Evolutionary conservation across 129 eudicot genomes (phyloP).

Genomic region (Heracleum sosnowskyi): DNA sequence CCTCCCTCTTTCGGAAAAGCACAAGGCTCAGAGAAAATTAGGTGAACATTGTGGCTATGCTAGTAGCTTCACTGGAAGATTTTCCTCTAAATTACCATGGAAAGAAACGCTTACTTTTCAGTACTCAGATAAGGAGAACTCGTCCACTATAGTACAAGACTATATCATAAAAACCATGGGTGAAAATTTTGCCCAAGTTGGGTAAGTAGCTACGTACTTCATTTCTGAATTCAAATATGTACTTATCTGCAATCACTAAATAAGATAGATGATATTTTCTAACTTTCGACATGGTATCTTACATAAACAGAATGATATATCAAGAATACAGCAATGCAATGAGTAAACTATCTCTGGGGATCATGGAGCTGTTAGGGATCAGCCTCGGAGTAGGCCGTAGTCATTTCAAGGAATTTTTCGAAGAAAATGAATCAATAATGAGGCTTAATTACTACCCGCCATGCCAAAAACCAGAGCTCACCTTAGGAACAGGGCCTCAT

Average conservation of each 20-base stretch:
- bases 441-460: conserved; percentile 66
- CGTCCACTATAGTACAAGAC: conserved; percentile 39
- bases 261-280: neutral
- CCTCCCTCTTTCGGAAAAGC: conserved; percentile 43
- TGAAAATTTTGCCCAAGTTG: conserved; percentile 33
- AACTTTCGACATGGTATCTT: neutral
- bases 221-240: neutral
- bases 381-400: conserved; percentile 48
- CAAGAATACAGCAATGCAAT: conserved; percentile 57
- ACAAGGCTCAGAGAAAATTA: conserved; percentile 46
- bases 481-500: conserved; percentile 73
- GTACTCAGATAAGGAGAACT: conserved; percentile 29
- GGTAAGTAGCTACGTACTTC: conserved; percentile 21
- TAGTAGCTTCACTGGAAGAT: conserved; percentile 65
- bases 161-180: conserved; percentile 47
- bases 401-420: conserved; percentile 38
- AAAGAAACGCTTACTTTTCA: conserved; percentile 62
- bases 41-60: conserved; percentile 68
- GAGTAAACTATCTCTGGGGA: conserved; percentile 54
- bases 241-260: neutral
- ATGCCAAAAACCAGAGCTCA: conserved; percentile 56
- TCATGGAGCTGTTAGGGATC: conserved; percentile 65
- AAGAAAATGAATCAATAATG: conserved; percentile 53
- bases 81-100: conserved; percentile 62
- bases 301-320: conserved; percentile 35